phyloP scores from a whole-genome alignment of 2,329 filamentous ascomycete species.

The Aspergillus pseudoviridinutans region DNA sequence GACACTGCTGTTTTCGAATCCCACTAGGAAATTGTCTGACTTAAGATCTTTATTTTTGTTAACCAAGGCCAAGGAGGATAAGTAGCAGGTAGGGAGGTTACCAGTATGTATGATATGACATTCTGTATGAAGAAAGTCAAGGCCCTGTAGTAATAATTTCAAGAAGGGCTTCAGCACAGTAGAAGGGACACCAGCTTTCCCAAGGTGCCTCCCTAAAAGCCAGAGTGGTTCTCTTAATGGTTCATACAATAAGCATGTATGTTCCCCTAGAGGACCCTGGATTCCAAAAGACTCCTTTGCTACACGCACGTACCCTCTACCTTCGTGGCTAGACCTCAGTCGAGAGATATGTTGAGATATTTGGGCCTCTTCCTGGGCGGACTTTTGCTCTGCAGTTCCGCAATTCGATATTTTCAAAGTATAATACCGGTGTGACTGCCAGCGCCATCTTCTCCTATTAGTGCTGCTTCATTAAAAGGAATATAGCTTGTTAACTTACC shows the following conservation, averaged over 20 bases:
- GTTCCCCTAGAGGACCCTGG: slow-evolving; percentile 20
- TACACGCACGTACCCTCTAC: slow-evolving; percentile 17
- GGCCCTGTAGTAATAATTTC: slow-evolving; percentile 32
- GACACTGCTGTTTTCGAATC: slow-evolving; percentile 20
- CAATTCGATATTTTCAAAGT: slow-evolving; percentile 28
- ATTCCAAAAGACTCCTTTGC: slow-evolving; percentile 28
- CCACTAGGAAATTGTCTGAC: slow-evolving; percentile 36
- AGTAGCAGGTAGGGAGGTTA: slow-evolving; percentile 7
- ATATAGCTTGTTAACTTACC: no score
- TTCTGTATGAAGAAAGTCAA: slow-evolving; percentile 41
- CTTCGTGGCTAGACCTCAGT: slow-evolving; percentile 21
- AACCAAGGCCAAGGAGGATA: not conserved
- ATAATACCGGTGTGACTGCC: slow-evolving; percentile 20
- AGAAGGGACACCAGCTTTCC: slow-evolving; percentile 17
- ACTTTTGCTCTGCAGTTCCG: slow-evolving; percentile 9
- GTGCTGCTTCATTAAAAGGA: no score
- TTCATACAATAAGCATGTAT: slow-evolving; percentile 36
- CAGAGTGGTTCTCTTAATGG: slow-evolving; percentile 36
- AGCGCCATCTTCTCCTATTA: slow-evolving; percentile 7
- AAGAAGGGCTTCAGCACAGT: slow-evolving; percentile 26
- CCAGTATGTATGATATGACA: slow-evolving; percentile 40
- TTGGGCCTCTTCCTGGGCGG: slow-evolving; percentile 20
- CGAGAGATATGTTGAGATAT: slow-evolving; percentile 24
- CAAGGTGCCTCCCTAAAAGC: slow-evolving; percentile 23
- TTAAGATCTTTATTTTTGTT: slow-evolving; percentile 33